phyloP scores from a whole-genome alignment of 352 stramenopile genomes.

The Saprolegnia parasitica region DNA sequence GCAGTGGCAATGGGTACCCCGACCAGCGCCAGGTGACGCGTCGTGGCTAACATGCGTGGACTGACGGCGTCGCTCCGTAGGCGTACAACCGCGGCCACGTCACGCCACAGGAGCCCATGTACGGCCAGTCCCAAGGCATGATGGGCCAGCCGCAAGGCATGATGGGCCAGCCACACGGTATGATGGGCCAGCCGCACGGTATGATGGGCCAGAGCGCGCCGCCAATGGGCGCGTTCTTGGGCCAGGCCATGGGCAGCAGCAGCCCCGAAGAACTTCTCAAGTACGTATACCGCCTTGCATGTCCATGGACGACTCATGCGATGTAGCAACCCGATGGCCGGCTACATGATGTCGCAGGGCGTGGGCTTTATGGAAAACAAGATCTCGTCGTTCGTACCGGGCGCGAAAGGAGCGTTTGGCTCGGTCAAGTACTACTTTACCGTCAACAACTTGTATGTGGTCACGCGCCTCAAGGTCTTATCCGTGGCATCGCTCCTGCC shows the following conservation, averaged over 20 bases:
- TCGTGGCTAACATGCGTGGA: neutral
- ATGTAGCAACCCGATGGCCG: slow-evolving; percentile 79
- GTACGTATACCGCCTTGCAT: neutral
- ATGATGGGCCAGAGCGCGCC: neutral
- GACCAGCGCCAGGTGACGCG: slow-evolving; percentile 32
- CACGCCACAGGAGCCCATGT: neutral
- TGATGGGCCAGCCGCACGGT: neutral
- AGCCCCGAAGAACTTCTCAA: slow-evolving; percentile 44
- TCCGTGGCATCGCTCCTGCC: neutral
- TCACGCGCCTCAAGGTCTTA: slow-evolving; percentile 67
- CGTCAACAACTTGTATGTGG: slow-evolving; percentile 88
- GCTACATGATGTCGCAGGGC: slow-evolving; percentile 77
- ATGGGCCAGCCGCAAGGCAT: slow-evolving; percentile 10
- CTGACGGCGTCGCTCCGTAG: neutral
- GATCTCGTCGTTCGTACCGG: slow-evolving; percentile 71
- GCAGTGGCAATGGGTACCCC: neutral
- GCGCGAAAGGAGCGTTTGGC: slow-evolving; percentile 70
- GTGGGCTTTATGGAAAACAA: slow-evolving; percentile 81
- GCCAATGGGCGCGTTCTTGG: slow-evolving; percentile 35
- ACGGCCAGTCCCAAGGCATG: slow-evolving; percentile 13
- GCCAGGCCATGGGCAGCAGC: slow-evolving; percentile 39
- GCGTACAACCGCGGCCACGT: slow-evolving; percentile 8
- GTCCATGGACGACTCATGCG: slow-evolving; percentile 7
- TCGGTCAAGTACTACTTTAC: slow-evolving; percentile 88
- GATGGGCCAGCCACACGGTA: neutral